Evolutionary conservation across 2,329 filamentous ascomycete genomes (phyloP), one percentile per base, ranked within the genome.

Genomic region (Neophaeococcomyces mojaviensis): DNA sequence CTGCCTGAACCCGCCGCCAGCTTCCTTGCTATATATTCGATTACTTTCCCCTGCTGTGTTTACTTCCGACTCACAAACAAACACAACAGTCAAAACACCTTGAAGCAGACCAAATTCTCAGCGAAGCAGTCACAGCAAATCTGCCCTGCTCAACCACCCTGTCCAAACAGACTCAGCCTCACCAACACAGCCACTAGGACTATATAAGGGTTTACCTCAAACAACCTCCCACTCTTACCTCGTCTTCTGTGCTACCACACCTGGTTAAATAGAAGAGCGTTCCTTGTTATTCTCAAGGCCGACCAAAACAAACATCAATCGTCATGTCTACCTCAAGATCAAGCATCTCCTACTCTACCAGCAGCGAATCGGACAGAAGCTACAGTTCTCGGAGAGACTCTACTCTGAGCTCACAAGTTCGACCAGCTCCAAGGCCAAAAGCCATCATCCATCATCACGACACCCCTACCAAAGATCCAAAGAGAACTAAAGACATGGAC

Each of bases 401-500:
- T 28, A 26, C 24, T 2, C 16, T 28, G 24, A 28, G 30, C 9
- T 28, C 32, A 37, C 15, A 44, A 8, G 8, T 16, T 8, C 32
- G 41, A 16, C 41, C 41, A 16, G 32, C 20, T 3, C 18, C 41
- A 15, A 44, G 41, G 30, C 41, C 41, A 4, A 44, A 44, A 37
- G 41, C 41, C 2, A 26, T 44, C 19, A 37, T 44, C 22, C 5
- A 20, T 16, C 41, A 44, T 26, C 41, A 44, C 19, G 20, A 37
- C 20, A 30, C 20, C 12, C 41, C 41, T 18, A 44, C 41, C 18
- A 44, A 32, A 37, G 41, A 44, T 13, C 32, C 41, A 16, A 44
- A 44, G 18, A 36, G 41, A 37, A 44, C 41, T 20, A 44, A 44
- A 28, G 41, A 44, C 33, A 44, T 44, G 41, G 41, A 36, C 15